phyloP scores from a whole-genome alignment of 164 flowering plant species.

The Magnolia changhungtana region DNA sequence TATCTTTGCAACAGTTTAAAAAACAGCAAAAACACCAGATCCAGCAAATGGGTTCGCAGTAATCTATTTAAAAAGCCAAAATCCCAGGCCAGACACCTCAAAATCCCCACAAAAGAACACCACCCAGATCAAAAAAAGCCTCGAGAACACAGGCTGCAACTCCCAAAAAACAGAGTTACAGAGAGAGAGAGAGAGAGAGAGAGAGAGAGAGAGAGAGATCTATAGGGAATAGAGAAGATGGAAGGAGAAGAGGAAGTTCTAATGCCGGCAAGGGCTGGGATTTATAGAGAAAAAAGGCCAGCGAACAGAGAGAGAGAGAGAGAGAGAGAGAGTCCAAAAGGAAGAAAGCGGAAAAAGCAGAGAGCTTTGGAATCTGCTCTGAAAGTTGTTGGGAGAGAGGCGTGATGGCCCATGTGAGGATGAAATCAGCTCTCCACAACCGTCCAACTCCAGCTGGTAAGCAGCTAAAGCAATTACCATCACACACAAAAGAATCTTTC shows the following conservation, averaged over 20 bases:
- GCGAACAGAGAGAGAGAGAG: constrained; percentile 5
- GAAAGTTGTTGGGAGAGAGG: constrained; percentile 22
- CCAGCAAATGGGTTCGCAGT: constrained; percentile 11
- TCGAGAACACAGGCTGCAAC: constrained; percentile 4
- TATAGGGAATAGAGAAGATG: neutral
- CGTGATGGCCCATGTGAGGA: constrained; percentile 28
- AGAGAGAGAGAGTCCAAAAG: neutral
- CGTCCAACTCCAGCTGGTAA: constrained; percentile 42
- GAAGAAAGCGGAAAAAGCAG: neutral
- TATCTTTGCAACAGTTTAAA: neutral
- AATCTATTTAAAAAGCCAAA: constrained; percentile 5
- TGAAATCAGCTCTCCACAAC: constrained; percentile 31
- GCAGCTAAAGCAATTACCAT: constrained; percentile 1
- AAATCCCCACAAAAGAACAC: neutral
- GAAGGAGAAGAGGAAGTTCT: constrained; percentile 39
- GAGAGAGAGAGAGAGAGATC: neutral
- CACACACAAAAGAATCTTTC: neutral
- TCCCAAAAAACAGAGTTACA: constrained; percentile 5
- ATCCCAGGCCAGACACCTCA: neutral
- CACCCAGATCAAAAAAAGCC: neutral
- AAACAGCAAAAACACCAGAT: neutral
- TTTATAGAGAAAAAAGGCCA: constrained; percentile 38
- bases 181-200: neutral
- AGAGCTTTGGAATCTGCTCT: constrained; percentile 30
- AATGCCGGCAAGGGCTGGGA: constrained; percentile 16